Conservation (phyloP, 768 basidiomycete species). For the Brasilioporus rufonigricans region DNA sequence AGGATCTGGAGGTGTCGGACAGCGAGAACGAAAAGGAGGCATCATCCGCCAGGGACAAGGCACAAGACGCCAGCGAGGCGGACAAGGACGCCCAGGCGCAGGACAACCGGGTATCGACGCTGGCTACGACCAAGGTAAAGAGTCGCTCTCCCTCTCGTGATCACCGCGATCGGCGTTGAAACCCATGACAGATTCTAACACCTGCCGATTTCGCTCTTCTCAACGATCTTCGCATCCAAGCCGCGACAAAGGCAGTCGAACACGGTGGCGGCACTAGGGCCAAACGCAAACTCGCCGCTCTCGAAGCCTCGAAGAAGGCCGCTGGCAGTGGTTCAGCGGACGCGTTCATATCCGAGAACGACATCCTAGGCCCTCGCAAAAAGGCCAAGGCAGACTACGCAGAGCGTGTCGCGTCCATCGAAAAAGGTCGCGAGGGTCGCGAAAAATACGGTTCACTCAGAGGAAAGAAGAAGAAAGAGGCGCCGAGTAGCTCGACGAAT, state of each 20-base stretch:
- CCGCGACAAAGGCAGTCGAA: slow-evolving; percentile 68
- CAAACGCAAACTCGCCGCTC: slow-evolving; percentile 84
- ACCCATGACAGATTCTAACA: slow-evolving; percentile 74
- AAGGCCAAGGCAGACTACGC: slow-evolving; percentile 92
- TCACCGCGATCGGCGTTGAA: neutral
- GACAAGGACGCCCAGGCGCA: slow-evolving; percentile 26
- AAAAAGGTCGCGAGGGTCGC: slow-evolving; percentile 90
- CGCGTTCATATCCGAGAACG: slow-evolving; percentile 78
- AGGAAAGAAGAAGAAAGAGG: slow-evolving; percentile 87
- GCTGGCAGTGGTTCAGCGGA: slow-evolving; percentile 42
- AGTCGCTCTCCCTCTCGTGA: accelerated
- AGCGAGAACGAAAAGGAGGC: slow-evolving; percentile 68
- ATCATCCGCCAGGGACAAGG: slow-evolving; percentile 6
- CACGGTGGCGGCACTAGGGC: slow-evolving; percentile 67
- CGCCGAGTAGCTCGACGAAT: slow-evolving; percentile 85
- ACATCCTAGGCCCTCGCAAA: slow-evolving; percentile 92
- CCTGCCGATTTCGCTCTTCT: slow-evolving; percentile 94
- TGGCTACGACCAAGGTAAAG: slow-evolving; percentile 80
- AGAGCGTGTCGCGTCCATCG: slow-evolving; percentile 87
- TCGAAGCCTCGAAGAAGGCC: slow-evolving; percentile 70
- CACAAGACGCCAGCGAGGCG: neutral
- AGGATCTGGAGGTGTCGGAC: slow-evolving; percentile 75
- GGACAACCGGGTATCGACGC: slow-evolving; percentile 50
- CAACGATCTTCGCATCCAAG: slow-evolving; percentile 83
- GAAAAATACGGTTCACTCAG: slow-evolving; percentile 90